A percentile compares a stretch with the other conserved stretches of the same genome.
These are phyloP conservation scores for Protea cynaroides DNA, from an alignment of 164 flowering plant species.

Conservation along the genomic window DNA sequence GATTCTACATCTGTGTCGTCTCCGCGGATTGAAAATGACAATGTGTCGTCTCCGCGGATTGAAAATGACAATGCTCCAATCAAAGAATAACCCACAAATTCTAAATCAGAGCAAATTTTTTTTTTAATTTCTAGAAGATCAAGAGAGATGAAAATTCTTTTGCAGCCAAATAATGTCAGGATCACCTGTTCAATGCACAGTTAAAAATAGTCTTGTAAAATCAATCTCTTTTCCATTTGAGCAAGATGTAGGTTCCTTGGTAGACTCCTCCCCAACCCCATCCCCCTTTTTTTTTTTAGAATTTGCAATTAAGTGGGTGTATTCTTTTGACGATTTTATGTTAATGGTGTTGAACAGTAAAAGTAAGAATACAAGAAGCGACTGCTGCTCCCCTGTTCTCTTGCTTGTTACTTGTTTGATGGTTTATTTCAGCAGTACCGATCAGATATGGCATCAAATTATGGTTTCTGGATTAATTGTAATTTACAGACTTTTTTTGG, in stretches of 20 bases:
- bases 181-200: background rate
- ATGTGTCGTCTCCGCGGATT: constrained; percentile 28
- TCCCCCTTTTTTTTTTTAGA: background rate
- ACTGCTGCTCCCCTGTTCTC: background rate
- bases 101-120: background rate
- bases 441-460: constrained; percentile 1
- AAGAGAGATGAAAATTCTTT: background rate
- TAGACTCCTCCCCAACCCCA: no score
- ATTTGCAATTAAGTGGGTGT: background rate
- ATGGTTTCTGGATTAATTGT: no score
- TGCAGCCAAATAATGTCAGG: background rate
- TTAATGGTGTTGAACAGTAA: background rate
- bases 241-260: background rate
- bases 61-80: background rate
- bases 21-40: constrained; percentile 27
- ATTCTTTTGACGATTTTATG: background rate
- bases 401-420: background rate
- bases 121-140: background rate
- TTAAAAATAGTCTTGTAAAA: background rate
- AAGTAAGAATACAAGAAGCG: background rate
- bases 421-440: background rate
- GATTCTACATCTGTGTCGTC: constrained; percentile 31
- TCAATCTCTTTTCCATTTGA: background rate
- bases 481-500: no score
- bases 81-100: constrained; percentile 4